phyloP scores from a whole-genome alignment of 257 asterid species.

The Fraxinus pennsylvanica region DNA sequence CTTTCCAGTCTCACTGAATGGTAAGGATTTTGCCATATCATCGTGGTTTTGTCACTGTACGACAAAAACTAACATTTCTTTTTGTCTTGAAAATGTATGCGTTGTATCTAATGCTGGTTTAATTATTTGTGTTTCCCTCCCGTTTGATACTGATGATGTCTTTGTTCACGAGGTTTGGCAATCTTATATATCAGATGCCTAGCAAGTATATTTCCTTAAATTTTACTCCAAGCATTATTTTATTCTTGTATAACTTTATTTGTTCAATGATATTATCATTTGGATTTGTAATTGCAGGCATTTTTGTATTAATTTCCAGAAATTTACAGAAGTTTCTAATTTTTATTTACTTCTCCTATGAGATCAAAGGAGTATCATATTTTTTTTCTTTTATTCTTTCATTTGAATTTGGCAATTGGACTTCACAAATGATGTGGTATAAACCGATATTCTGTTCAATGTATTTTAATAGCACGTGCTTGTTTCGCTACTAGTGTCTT shows the following conservation, averaged over 20 bases:
- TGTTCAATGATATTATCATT: background rate
- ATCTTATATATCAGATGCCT: background rate
- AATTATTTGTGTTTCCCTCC: conserved; percentile 8
- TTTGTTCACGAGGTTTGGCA: conserved; percentile 13
- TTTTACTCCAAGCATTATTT: conserved; percentile 11
- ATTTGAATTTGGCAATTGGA: conserved; percentile 19
- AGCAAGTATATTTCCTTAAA: conserved; percentile 13
- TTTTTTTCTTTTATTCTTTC: background rate
- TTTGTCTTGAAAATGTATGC: background rate
- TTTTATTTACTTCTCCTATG: background rate
- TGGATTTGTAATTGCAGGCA: background rate
- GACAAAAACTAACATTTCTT: background rate
- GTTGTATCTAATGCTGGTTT: conserved; percentile 1
- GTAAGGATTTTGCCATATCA: background rate
- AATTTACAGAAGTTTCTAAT: background rate
- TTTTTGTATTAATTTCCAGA: background rate
- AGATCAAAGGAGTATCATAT: conserved; percentile 9
- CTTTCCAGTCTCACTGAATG: background rate
- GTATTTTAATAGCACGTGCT: conserved; percentile 13
- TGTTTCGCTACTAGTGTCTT: background rate
- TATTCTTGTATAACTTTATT: conserved; percentile 1
- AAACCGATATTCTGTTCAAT: conserved; percentile 16
- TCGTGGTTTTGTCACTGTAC: background rate
- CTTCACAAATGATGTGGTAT: conserved; percentile 9
- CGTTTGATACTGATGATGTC: background rate